Evolutionary conservation across 164 flowering plant species (phyloP).

Genomic region (Cinnamomum chago): DNA sequence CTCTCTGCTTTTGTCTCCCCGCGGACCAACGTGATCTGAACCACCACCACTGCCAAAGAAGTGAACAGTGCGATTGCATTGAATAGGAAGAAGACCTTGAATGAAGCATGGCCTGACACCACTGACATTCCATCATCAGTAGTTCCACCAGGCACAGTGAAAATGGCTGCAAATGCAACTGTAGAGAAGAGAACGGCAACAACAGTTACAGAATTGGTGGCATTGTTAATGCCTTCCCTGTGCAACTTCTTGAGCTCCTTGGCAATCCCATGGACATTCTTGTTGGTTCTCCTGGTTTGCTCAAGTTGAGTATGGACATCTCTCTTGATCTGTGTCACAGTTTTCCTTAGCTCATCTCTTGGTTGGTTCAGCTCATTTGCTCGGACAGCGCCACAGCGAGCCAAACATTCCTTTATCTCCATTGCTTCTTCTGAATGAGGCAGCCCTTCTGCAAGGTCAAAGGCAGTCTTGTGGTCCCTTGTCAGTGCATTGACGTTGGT

Average conservation of each 20-base stretch:
- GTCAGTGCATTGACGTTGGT: constrained; percentile 63
- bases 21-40: constrained; percentile 71
- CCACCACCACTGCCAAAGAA: constrained; percentile 76
- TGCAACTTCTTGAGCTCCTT: constrained; percentile 66
- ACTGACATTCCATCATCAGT: constrained; percentile 45
- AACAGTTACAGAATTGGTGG: constrained; percentile 77
- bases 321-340: constrained; percentile 65
- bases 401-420: constrained; percentile 50
- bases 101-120: constrained; percentile 35
- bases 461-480: constrained; percentile 71
- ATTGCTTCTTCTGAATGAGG: constrained; percentile 56
- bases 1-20: constrained; percentile 74
- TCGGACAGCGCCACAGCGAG: constrained; percentile 46
- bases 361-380: constrained; percentile 80
- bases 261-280: constrained; percentile 59
- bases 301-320: constrained; percentile 76
- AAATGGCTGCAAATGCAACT: constrained; percentile 76
- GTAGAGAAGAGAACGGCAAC: constrained; percentile 81
- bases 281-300: constrained; percentile 68
- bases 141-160: constrained; percentile 76
- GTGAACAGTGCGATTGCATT: constrained; percentile 75
- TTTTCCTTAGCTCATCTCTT: constrained; percentile 65
- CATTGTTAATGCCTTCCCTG: constrained; percentile 72
- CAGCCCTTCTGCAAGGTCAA: constrained; percentile 71
- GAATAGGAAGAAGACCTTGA: constrained; percentile 65